phyloP scores from a whole-genome alignment of 192 early-diverging fungal genomes.

The Chytriomyces confervae region DNA sequence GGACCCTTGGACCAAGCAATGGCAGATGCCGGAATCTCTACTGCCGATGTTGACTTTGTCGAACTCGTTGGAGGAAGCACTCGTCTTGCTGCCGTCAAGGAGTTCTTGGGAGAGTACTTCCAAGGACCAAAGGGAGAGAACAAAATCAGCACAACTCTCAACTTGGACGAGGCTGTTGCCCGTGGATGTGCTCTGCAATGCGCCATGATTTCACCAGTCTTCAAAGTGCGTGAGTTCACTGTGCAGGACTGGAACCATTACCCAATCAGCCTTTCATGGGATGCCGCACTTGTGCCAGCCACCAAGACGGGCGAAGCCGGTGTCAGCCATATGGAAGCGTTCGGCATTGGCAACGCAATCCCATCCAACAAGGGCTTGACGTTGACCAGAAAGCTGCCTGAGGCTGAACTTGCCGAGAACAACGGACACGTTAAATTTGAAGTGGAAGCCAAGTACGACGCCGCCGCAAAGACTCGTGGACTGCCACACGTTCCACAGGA shows the following conservation, averaged over 20 bases:
- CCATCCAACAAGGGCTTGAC: conserved; percentile 91
- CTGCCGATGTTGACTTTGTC: conserved; percentile 89
- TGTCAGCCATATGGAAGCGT: conserved; percentile 85
- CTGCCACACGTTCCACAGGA: conserved; percentile 77
- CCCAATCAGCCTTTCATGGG: conserved; percentile 91
- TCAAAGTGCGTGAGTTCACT: conserved; percentile 96
- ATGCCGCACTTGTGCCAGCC: conserved; percentile 52
- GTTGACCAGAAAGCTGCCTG: conserved; percentile 76
- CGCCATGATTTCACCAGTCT: conserved; percentile 94
- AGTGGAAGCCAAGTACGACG: conserved; percentile 80
- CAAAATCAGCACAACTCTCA: conserved; percentile 88
- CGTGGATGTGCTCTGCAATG: conserved; percentile 96
- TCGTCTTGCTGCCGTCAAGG: conserved; percentile 94
- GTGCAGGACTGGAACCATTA: conserved; percentile 89
- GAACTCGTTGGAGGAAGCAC: conserved; percentile 94
- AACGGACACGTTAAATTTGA: conserved; percentile 67
- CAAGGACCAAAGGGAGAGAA: conserved; percentile 55
- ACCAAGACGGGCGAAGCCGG: conserved; percentile 70
- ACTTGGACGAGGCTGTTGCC: conserved; percentile 97
- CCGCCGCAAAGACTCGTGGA: conserved; percentile 46
- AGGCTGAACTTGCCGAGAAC: conserved; percentile 51
- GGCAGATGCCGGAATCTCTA: conserved; percentile 70
- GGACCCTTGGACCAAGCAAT: conserved; percentile 79
- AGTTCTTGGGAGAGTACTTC: conserved; percentile 86
- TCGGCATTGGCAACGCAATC: conserved; percentile 82